A percentile compares a stretch with the other conserved stretches of the same genome.
phyloP scores from a whole-genome alignment of 148 eudicot species.

The Cornus florida region DNA sequence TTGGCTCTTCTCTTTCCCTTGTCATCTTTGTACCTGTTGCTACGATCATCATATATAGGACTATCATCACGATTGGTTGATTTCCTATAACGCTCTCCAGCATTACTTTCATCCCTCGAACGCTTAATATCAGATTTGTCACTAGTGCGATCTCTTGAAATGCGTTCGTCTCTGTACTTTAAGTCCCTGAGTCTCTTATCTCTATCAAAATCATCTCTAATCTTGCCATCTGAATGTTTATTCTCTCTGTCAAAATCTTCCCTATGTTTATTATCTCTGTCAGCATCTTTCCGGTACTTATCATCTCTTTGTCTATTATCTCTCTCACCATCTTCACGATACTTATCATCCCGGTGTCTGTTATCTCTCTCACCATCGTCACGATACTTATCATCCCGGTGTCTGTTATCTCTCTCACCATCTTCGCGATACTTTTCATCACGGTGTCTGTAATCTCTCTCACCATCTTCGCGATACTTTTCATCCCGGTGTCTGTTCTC shows the following conservation, averaged over 20 bases:
- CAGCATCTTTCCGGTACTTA: constrained; percentile 28
- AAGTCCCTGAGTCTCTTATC: constrained; percentile 38
- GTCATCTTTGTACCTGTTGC: constrained; percentile 67
- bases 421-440: constrained; percentile 26
- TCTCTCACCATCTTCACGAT: constrained; percentile 33
- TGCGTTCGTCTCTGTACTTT: constrained; percentile 51
- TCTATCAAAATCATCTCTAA: constrained; percentile 35
- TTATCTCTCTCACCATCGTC: no score
- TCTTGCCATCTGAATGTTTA: constrained; percentile 50
- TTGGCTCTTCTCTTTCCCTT: constrained; percentile 63
- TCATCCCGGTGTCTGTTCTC: constrained; percentile 26
- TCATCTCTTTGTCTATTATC: constrained; percentile 38
- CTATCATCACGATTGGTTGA: constrained; percentile 57
- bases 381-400: constrained; percentile 3
- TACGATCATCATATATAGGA: constrained; percentile 53
- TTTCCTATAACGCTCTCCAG: constrained; percentile 53
- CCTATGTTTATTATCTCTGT: constrained; percentile 24
- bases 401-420: constrained; percentile 26
- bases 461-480: constrained; percentile 17
- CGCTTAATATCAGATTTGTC: constrained; percentile 64
- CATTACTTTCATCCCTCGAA: constrained; percentile 57
- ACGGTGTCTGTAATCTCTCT: constrained; percentile 17
- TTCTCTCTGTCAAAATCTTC: constrained; percentile 43
- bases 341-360: constrained; percentile 1
- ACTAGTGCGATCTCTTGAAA: constrained; percentile 45